Evolutionary conservation across 345 rosid genomes (phyloP).

Genomic region (Hibiscus tridactylites): DNA sequence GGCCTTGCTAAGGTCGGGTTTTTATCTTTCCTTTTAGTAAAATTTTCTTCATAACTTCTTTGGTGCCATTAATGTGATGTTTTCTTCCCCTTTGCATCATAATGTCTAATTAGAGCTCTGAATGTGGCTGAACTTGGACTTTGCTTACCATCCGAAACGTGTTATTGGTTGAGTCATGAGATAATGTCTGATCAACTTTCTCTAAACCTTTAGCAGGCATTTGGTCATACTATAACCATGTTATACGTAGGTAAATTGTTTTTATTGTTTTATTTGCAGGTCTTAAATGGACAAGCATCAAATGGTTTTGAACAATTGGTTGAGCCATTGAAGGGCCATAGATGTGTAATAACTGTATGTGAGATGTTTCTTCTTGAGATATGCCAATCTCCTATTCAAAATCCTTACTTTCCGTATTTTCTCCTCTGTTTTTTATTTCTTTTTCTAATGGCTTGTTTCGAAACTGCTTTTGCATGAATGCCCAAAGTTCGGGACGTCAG

Average conservation of each 20-base stretch:
- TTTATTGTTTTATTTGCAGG: conserved; percentile 14
- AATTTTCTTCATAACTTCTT: not conserved
- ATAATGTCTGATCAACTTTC: not conserved
- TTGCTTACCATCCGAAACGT: not conserved
- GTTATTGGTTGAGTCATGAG: not conserved
- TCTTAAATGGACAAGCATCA: conserved; percentile 9
- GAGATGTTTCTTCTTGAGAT: not conserved
- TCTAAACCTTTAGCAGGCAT: not conserved
- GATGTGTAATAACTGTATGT: conserved; percentile 30
- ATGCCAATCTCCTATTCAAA: not conserved
- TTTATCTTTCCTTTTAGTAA: not conserved
- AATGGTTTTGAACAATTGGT: conserved; percentile 26
- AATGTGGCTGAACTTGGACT: not conserved
- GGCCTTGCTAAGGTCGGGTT: conserved; percentile 27
- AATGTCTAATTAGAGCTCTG: not conserved
- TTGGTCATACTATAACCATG: not conserved
- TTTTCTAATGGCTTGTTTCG: not conserved
- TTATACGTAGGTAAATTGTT: not conserved
- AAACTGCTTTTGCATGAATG: conserved; percentile 1
- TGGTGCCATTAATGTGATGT: not conserved
- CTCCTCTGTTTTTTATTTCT: not conserved
- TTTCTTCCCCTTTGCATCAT: not conserved
- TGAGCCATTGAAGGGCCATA: conserved; percentile 19
- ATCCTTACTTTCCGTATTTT: not conserved
- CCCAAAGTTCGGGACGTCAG: conserved; percentile 24